Evolutionary conservation across 208 protist genomes (phyloP), one percentile per base, ranked within the genome.

Genomic region (Wallacemonas sp.): DNA sequence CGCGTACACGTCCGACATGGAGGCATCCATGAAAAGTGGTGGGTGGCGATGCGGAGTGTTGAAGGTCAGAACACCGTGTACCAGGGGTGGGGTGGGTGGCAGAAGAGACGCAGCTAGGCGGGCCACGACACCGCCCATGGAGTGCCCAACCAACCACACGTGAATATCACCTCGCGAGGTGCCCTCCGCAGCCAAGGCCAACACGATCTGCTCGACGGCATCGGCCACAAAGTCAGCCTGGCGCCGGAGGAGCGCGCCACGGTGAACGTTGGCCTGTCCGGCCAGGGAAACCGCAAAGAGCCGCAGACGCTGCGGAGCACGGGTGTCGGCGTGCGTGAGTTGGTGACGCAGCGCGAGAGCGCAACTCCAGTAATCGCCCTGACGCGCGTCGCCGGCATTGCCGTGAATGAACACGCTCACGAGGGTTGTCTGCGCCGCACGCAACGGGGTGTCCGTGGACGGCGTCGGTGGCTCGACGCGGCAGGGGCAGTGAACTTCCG

Each of bases 121-220:
- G 4, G 76, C 79, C 41, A 89, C 76, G 24, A 81, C 45, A 45
- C 76, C 83, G 12, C 78, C 79, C 83, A 89, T 89, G 12, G 72
- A 89, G 41, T 89, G 79, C 10, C 65, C 79, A 32, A 81, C 73
- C 30, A 89, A 34, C 79, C 79, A 85, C 10, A 81, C 66, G 12
- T 10, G 50, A 17, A 19, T 13, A n/a, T n/a, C n/a, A n/a, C n/a
- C n/a, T n/a, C n/a, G n/a, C 10, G 50, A 54, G 21, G 48, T 59
- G 13, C 0, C 34, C 37, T 29, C 63, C 32, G 26, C 37, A 6
- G n/a, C 19, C 24, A 36, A 8, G 22, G 19, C n/a, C 27, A 19
- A 37, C 15, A 74, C 33, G 17, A 66, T 63, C 5, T 52, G 52
- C 46, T 55, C 61, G 4, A 89, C 61, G 3, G 70, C 65, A n/a